Percentiles rank a stretch among this genome's conserved stretches.
Evolutionary conservation across 139 green algal species (phyloP).

Genomic region (Pycnococcus provasolii): DNA sequence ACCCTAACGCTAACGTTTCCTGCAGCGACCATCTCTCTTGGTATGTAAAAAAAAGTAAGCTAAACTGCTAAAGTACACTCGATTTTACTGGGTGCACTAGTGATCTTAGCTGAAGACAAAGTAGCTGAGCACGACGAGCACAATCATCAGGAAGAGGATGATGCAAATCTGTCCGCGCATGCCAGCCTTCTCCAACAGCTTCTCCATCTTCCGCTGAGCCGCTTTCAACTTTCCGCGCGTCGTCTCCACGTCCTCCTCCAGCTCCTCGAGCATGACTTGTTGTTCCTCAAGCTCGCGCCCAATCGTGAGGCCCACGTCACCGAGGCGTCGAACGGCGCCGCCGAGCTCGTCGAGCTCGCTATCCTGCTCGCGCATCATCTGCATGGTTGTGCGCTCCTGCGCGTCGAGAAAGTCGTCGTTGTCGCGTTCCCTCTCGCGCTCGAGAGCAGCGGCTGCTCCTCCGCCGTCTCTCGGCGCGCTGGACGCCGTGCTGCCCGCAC

Average conservation of each 20-base stretch:
- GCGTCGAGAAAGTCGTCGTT: no score
- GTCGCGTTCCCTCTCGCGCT: no score
- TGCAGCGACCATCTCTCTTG: no score
- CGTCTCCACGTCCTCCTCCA: not conserved
- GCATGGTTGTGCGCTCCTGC: no score
- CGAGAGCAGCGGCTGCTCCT: no score
- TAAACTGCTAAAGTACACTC: no score
- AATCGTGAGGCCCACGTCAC: not conserved
- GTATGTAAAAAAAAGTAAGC: no score
- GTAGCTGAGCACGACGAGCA: not conserved
- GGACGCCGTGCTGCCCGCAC: no score
- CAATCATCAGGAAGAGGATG: not conserved
- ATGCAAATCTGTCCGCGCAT: constrained; percentile 2
- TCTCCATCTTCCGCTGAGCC: not conserved
- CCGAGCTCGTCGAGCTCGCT: not conserved
- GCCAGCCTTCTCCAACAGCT: not conserved
- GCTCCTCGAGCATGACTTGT: not conserved
- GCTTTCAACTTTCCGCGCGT: not conserved
- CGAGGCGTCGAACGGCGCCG: not conserved
- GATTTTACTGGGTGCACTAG: no score
- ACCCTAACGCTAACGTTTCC: no score
- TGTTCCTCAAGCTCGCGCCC: not conserved
- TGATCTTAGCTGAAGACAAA: no score
- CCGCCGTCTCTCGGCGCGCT: no score
- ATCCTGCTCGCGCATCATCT: not conserved